These are phyloP conservation scores for Pythium oligandrum DNA, from an alignment of 352 stramenopile species.

Conservation along the genomic window DNA sequence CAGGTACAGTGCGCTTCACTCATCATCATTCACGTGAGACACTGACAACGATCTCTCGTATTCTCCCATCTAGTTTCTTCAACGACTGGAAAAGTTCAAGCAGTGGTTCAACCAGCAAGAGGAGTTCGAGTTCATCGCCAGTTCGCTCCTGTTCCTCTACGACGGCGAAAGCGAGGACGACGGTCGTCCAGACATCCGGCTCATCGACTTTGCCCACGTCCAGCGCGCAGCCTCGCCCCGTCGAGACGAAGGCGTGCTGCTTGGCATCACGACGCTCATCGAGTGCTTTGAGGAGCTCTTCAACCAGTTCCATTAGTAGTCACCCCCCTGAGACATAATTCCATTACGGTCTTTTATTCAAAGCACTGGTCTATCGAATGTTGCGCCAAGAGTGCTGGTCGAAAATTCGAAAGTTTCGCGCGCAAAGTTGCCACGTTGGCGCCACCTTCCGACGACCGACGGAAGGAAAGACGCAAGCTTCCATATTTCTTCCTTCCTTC, in stretches of 20 bases:
- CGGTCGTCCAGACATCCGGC: slow-evolving; percentile 43
- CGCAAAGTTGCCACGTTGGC: too few relatives aligned
- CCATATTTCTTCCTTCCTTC: too few relatives aligned
- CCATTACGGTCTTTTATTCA: slow-evolving; percentile 1
- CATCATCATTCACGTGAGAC: too few relatives aligned
- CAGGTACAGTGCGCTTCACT: slow-evolving; percentile 22
- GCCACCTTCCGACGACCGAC: neutral
- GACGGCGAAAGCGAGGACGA: slow-evolving; percentile 41
- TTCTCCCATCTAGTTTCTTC: slow-evolving; percentile 43
- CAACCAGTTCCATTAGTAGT: slow-evolving; percentile 6
- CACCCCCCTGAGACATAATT: neutral
- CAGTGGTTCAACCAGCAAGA: slow-evolving; percentile 79
- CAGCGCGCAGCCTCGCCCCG: slow-evolving; percentile 12
- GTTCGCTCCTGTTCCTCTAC: slow-evolving; percentile 94
- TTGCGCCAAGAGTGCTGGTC: too few relatives aligned
- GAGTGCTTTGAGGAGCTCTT: slow-evolving; percentile 49
- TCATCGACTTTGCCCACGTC: slow-evolving; percentile 86
- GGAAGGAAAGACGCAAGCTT: too few relatives aligned
- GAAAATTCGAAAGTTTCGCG: too few relatives aligned
- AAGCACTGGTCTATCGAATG: neutral
- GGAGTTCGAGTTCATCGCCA: slow-evolving; percentile 89
- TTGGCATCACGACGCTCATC: slow-evolving; percentile 46
- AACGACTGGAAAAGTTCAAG: slow-evolving; percentile 52
- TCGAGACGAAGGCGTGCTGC: slow-evolving; percentile 55
- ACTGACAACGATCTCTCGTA: too few relatives aligned